Percentiles rank a stretch among this genome's conserved stretches.
phyloP scores from a whole-genome alignment of 1,139 yeast species.

The Debaryomyces coudertii region DNA sequence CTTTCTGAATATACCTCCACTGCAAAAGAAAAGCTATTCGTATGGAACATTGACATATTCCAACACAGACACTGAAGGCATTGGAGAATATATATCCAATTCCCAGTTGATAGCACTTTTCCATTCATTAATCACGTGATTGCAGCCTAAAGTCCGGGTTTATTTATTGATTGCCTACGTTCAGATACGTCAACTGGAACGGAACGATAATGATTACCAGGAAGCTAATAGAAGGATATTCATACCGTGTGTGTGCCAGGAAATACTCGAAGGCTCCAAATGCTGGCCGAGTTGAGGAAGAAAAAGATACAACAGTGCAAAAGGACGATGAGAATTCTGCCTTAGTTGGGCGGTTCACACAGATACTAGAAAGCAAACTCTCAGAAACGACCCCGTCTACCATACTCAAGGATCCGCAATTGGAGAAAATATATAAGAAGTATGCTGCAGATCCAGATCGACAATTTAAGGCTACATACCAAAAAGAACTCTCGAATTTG shows the following conservation, averaged over 20 bases:
- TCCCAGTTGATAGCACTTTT: not conserved
- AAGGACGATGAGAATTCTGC: conserved; percentile 22
- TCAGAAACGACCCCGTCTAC: conserved; percentile 16
- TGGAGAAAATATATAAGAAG: conserved; percentile 18
- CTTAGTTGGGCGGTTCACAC: conserved; percentile 28
- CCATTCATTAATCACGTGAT: not conserved
- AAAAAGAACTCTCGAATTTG: conserved; percentile 27
- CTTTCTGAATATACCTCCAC: too few relatives aligned
- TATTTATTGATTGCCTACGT: not conserved
- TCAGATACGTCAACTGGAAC: not conserved
- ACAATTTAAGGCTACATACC: conserved; percentile 20
- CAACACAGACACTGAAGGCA: too few relatives aligned
- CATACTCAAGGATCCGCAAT: conserved; percentile 24
- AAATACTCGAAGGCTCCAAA: not conserved
- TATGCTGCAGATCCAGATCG: conserved; percentile 17
- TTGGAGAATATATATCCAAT: too few relatives aligned
- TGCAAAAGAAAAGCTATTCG: too few relatives aligned
- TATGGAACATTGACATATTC: too few relatives aligned
- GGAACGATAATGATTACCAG: conserved; percentile 1
- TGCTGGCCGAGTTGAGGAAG: not conserved
- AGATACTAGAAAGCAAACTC: conserved; percentile 34
- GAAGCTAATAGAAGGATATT: not conserved
- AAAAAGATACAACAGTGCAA: not conserved
- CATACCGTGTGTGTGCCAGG: not conserved
- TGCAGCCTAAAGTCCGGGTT: not conserved